These are phyloP conservation scores for Yamadazyma scolyti DNA, from an alignment of 805 yeast genomes.

Conservation along the genomic window DNA sequence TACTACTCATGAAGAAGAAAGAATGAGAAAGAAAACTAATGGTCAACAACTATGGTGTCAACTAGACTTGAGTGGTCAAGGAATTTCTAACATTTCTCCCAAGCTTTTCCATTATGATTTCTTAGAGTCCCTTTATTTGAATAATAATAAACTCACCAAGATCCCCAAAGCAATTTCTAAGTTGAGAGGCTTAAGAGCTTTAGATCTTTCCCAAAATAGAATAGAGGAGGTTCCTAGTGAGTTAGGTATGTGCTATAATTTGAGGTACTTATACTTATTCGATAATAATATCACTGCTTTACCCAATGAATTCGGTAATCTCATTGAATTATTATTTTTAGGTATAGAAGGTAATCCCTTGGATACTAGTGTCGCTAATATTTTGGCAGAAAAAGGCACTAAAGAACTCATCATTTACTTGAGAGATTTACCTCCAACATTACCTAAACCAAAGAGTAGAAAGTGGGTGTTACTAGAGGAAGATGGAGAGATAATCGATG, in stretches of 20 bases:
- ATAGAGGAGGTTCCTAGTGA: slow-evolving; percentile 75
- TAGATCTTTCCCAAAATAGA: slow-evolving; percentile 80
- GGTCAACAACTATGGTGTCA: slow-evolving; percentile 92
- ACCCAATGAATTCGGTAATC: slow-evolving; percentile 82
- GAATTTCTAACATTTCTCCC: slow-evolving; percentile 65
- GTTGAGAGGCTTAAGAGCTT: slow-evolving; percentile 69
- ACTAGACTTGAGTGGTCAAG: slow-evolving; percentile 88
- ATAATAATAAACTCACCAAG: slow-evolving; percentile 71
- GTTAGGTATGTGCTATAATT: slow-evolving; percentile 74
- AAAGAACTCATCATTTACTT: slow-evolving; percentile 74
- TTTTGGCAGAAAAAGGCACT: slow-evolving; percentile 79
- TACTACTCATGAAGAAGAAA: slow-evolving; percentile 48
- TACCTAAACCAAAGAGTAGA: slow-evolving; percentile 66
- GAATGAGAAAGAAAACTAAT: slow-evolving; percentile 54
- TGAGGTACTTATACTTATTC: slow-evolving; percentile 80
- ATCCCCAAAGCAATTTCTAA: slow-evolving; percentile 68
- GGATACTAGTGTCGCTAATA: slow-evolving; percentile 58
- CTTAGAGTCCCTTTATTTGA: slow-evolving; percentile 79
- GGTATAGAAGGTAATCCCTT: slow-evolving; percentile 95
- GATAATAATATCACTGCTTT: slow-evolving; percentile 75
- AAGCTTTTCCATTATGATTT: slow-evolving; percentile 78
- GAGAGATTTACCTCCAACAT: slow-evolving; percentile 70
- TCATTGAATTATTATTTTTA: slow-evolving; percentile 77
- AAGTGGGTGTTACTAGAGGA: slow-evolving; percentile 78
- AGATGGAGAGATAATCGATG: slow-evolving; percentile 60